A percentile compares a stretch with the other conserved stretches of the same genome.
phyloP scores from a whole-genome alignment of 1,139 yeast genomes.

The Zygoascus hellenicus region DNA sequence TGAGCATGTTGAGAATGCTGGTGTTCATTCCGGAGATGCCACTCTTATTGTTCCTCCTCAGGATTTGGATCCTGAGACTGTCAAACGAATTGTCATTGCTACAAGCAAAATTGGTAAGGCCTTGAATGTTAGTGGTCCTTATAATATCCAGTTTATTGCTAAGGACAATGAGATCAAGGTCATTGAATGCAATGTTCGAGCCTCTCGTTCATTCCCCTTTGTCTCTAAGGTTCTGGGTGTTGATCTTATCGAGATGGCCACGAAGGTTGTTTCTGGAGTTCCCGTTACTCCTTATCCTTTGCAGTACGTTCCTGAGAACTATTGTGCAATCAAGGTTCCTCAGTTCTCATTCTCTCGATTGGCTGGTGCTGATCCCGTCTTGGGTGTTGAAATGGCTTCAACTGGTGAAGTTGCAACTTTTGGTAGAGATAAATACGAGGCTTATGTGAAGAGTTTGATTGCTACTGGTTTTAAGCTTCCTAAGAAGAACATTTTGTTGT shows the following conservation, averaged over 20 bases:
- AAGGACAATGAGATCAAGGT: constrained; percentile 92
- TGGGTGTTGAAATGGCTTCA: constrained; percentile 99
- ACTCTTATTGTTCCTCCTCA: constrained; percentile 97
- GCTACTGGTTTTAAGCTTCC: constrained; percentile 96
- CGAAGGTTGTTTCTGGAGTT: constrained; percentile 88
- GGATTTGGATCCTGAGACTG: constrained; percentile 89
- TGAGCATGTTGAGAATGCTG: constrained; percentile 98
- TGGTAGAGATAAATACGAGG: constrained; percentile 95
- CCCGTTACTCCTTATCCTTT: constrained; percentile 88
- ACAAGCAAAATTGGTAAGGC: constrained; percentile 97
- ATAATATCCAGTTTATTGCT: constrained; percentile 92
- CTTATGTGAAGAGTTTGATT: constrained; percentile 87
- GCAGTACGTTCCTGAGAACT: constrained; percentile 81
- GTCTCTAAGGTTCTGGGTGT: constrained; percentile 97
- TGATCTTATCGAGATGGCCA: constrained; percentile 95
- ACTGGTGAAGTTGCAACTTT: constrained; percentile 99
- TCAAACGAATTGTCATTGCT: constrained; percentile 84
- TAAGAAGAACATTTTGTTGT: constrained; percentile 86
- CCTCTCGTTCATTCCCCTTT: constrained; percentile 98
- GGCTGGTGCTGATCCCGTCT: constrained; percentile 97
- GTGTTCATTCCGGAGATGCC: constrained; percentile 99
- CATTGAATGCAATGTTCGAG: constrained; percentile 97
- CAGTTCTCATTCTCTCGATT: constrained; percentile 96
- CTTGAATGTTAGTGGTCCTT: constrained; percentile 95
- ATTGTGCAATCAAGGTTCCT: constrained; percentile 96